Percentiles rank a stretch among this genome's conserved stretches.
These are phyloP conservation scores for Saccharomyces hybrid DNA, from an alignment of 1,139 yeast genomes.

Conservation along the genomic window DNA sequence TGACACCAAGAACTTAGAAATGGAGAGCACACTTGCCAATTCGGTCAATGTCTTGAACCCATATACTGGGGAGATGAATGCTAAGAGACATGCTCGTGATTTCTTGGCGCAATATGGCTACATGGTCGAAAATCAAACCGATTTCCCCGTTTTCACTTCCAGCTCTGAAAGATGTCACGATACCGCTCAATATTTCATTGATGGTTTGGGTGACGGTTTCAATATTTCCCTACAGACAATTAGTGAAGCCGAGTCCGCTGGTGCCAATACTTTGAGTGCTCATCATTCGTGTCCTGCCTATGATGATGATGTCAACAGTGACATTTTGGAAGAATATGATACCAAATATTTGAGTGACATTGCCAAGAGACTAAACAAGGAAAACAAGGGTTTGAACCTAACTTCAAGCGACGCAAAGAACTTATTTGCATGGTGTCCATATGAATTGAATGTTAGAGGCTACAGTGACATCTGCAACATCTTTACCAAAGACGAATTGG, in stretches of 20 bases:
- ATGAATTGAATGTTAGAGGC: slow-evolving; percentile 49
- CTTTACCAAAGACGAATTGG: slow-evolving; percentile 50
- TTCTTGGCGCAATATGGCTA: slow-evolving; percentile 14
- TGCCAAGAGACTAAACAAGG: slow-evolving; percentile 35
- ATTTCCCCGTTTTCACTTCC: slow-evolving; percentile 17
- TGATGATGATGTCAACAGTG: slow-evolving; percentile 20
- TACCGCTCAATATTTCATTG: slow-evolving; percentile 16
- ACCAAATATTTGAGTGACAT: slow-evolving; percentile 34
- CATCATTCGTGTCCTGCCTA: slow-evolving; percentile 30
- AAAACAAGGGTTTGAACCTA: slow-evolving; percentile 40
- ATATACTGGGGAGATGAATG: slow-evolving; percentile 18
- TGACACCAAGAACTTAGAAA: slow-evolving; percentile 24
- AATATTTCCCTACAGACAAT: slow-evolving; percentile 19
- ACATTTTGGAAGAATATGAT: slow-evolving; percentile 18
- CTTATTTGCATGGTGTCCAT: slow-evolving; percentile 48
- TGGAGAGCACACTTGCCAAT: slow-evolving; percentile 18
- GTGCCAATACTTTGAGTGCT: slow-evolving; percentile 39
- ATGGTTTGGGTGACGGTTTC: slow-evolving; percentile 11
- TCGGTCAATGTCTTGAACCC: slow-evolving; percentile 16
- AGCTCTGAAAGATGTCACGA: slow-evolving; percentile 21
- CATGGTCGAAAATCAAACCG: slow-evolving; percentile 10
- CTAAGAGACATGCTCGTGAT: slow-evolving; percentile 19
- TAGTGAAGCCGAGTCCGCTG: slow-evolving; percentile 33
- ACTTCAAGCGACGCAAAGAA: slow-evolving; percentile 38
- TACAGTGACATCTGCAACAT: slow-evolving; percentile 47